phyloP scores from a whole-genome alignment of 768 basidiomycete species.

The Lentinula raphanica region DNA sequence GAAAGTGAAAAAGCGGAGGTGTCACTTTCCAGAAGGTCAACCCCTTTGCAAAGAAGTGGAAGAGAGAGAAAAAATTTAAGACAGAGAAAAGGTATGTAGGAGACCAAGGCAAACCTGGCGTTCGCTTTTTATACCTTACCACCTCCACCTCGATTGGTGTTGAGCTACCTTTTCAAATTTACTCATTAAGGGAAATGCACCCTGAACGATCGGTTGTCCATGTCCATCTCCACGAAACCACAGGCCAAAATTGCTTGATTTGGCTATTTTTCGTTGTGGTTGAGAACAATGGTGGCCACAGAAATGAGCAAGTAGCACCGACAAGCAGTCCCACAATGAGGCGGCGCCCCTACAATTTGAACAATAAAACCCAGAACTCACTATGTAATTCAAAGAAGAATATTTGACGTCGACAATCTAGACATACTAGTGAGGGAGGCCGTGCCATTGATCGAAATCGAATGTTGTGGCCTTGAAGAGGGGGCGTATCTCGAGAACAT shows the following conservation, averaged over 20 bases:
- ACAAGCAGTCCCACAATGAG: too few species aligned
- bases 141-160: neutral
- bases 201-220: too few species aligned
- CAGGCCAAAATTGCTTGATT: neutral
- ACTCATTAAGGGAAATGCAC: neutral
- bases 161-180: neutral
- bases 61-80: too few species aligned
- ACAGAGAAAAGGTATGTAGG: neutral
- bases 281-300: neutral
- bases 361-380: too few species aligned
- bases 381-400: too few species aligned
- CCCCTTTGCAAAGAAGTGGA: neutral
- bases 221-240: neutral
- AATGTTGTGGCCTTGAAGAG: too few species aligned
- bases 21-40: neutral
- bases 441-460: too few species aligned
- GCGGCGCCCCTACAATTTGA: too few species aligned
- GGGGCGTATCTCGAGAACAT: too few species aligned
- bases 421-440: too few species aligned
- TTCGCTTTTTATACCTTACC: neutral
- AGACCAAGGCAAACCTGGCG: neutral
- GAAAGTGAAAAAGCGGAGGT: neutral
- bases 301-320: too few species aligned
- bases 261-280: neutral
- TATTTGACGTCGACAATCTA: too few species aligned